Evolutionary conservation across 2,329 filamentous ascomycete genomes (phyloP), one percentile per base, ranked within the genome.

Genomic region (Penicillium thymicola): DNA sequence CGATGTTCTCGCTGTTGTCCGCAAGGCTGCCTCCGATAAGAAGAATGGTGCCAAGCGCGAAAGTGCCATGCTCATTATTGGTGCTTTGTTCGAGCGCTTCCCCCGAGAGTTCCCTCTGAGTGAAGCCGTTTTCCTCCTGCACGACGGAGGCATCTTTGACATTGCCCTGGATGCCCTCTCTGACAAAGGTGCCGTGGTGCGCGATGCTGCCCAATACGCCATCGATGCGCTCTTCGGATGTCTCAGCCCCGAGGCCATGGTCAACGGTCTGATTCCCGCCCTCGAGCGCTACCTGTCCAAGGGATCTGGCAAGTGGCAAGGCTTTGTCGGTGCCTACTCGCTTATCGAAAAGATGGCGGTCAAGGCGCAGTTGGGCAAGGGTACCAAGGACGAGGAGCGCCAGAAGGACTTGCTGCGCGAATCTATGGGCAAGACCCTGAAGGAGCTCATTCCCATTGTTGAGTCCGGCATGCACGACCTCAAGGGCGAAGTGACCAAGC

Each of bases 401-500:
- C 86, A 91, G 68, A 96, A 97, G 81, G 93, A 97, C 70, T 79
- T 97, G 46, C 82, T 99, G 56, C 86, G 94, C 63, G 90, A 96
- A 67, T 82, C 90, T 46, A 93, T 99, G 90, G 93, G 95, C 63
- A 88, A 73, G 63, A 75, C 72, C 28, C 82, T 97, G 51, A 92
- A 93, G 64, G 83, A 85, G 49, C 79, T 99, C 65, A 97, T 99
- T 61, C 94, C 94, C 25, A 80, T 97, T 42, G 92, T 95, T 55
- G 94, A 97, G 77, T 82, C 81, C 52, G 91, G 91, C 66, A 97
- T 99, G 93, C 92, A 97, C 77, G 94, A 99, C 73, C 82, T 99
- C 72, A 99, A 99, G 82, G 71, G 80, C 46, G 94, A 97, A 70
- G 83, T 86, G 53, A 76, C 78, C 74, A 97, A 96, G 80, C 90